A percentile compares a stretch with the other conserved stretches of the same genome.
phyloP scores from a whole-genome alignment of 1,284 basidiomycete genomes.

The Puccinia novopanici region DNA sequence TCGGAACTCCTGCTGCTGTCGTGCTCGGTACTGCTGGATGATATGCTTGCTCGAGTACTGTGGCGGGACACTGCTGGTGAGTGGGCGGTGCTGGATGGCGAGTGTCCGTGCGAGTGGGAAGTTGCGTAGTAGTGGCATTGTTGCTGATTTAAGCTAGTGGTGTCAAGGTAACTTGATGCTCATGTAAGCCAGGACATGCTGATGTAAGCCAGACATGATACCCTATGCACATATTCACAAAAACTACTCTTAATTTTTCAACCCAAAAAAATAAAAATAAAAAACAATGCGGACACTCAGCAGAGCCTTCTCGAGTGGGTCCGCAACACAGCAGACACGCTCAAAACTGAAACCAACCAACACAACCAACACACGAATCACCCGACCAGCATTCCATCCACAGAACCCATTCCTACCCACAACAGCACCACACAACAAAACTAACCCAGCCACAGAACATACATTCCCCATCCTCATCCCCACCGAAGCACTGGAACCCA shows the following conservation, averaged over 20 bases:
- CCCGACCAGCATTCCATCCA: slow-evolving; percentile 12
- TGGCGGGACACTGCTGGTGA: not conserved
- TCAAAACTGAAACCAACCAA: not conserved
- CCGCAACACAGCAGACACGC: not conserved
- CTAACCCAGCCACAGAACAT: not conserved
- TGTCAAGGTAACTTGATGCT: too few species aligned
- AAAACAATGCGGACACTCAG: not conserved
- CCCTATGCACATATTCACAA: too few species aligned
- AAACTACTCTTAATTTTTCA: not conserved
- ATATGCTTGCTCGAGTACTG: not conserved
- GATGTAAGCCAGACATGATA: too few species aligned
- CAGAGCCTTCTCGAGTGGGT: too few species aligned
- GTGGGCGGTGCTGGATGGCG: not conserved
- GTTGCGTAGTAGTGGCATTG: too few species aligned
- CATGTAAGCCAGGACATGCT: too few species aligned
- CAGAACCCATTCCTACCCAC: slow-evolving; percentile 25
- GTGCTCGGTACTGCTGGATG: slow-evolving; percentile 31
- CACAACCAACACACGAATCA: too few species aligned
- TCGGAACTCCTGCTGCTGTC: slow-evolving; percentile 23
- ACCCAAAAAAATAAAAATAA: not conserved
- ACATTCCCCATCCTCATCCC: slow-evolving; percentile 34
- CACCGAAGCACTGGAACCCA: not conserved
- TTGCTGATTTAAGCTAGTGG: too few species aligned
- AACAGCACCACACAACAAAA: not conserved
- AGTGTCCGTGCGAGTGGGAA: not conserved